phyloP scores from a whole-genome alignment of 805 yeast species.

The Isabelozyma heimii region DNA sequence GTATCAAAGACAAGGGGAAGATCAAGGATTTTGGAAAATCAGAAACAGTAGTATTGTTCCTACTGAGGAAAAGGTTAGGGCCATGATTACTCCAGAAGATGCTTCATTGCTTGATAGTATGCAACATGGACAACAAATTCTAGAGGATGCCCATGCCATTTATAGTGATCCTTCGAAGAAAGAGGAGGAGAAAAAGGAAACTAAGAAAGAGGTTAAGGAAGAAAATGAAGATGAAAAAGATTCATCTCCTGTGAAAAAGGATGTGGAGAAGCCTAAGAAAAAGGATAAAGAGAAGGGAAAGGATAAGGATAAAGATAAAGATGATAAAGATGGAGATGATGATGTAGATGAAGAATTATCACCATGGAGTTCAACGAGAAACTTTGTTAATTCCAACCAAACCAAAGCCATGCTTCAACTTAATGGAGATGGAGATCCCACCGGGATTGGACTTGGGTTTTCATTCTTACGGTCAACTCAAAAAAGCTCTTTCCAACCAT shows the following conservation, averaged over 20 bases:
- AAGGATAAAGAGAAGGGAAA: slow-evolving; percentile 19
- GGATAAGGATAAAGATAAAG: slow-evolving; percentile 16
- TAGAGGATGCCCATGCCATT: slow-evolving; percentile 75
- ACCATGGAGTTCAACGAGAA: slow-evolving; percentile 92
- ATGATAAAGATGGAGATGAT: slow-evolving; percentile 38
- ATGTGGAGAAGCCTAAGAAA: slow-evolving; percentile 19
- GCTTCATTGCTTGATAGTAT: slow-evolving; percentile 81
- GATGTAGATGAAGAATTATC: slow-evolving; percentile 82
- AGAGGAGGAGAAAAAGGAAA: slow-evolving; percentile 15
- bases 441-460: slow-evolving; percentile 86
- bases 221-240: slow-evolving; percentile 41
- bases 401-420: slow-evolving; percentile 96
- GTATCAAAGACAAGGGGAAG: slow-evolving; percentile 89
- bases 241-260: slow-evolving; percentile 25
- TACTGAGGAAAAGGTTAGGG: slow-evolving; percentile 67
- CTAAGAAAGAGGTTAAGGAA: slow-evolving; percentile 28
- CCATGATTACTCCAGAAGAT: slow-evolving; percentile 93
- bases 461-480: slow-evolving; percentile 88
- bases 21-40: slow-evolving; percentile 93
- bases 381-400: slow-evolving; percentile 90
- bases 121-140: slow-evolving; percentile 87
- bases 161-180: slow-evolving; percentile 31
- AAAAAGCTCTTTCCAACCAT: slow-evolving; percentile 80
- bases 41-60: slow-evolving; percentile 62
- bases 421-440: slow-evolving; percentile 93